Base-by-base conservation (phyloP, 2,329 filamentous ascomycete genomes). In the Penicillium brasilianum region DNA sequence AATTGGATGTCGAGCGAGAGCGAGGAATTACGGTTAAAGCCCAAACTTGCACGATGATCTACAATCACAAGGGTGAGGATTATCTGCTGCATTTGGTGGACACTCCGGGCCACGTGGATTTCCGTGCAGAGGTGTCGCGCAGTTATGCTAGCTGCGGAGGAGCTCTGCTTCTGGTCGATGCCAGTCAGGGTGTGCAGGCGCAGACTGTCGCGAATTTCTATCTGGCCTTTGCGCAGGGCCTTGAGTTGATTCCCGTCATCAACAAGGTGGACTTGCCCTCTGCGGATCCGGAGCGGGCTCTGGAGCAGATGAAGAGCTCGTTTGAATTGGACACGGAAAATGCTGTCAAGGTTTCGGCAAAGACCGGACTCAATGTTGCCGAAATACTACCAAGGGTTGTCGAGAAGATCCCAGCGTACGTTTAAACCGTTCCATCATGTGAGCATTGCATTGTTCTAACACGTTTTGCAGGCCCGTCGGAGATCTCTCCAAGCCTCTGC, bases 161-260 rank as follows among this genome's bases (percentile, higher is more conserved):
- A 54, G 94, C 95, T 0, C 77, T 99, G 62, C 83, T 99, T 55
- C 86, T 99, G 1, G 94, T 99, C 2, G 95, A 99, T 82, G 95
- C 94, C 8, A 96, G 91, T 69, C 95, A 99, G 78, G 95, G 95
- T 49, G 89, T 99, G 2, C 95, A 99, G 80, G 95, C 95, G 5
- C 95, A 99, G 82, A 99, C 95, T 0, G 95, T 99, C 9, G 95
- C 95, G 63, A 99, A 99, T 77, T 99, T 99, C 80, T 97, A 98
- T 75, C 87, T 98, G 25, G 95, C 95, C 8, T 99, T 99, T 78
- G 89, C 94, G 1, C 92, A 98, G 76, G 92, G 92, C 16, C 81
- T 99, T 55, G 85, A 88, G 22, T 85, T 99, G 63, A 87, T 99
- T 3, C 95, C 95, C 0, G 92, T 99, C 25, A 86, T 99, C 71